Evolutionary conservation across 257 asterid species (phyloP).

Genomic region (Leptodermis oblonga): DNA sequence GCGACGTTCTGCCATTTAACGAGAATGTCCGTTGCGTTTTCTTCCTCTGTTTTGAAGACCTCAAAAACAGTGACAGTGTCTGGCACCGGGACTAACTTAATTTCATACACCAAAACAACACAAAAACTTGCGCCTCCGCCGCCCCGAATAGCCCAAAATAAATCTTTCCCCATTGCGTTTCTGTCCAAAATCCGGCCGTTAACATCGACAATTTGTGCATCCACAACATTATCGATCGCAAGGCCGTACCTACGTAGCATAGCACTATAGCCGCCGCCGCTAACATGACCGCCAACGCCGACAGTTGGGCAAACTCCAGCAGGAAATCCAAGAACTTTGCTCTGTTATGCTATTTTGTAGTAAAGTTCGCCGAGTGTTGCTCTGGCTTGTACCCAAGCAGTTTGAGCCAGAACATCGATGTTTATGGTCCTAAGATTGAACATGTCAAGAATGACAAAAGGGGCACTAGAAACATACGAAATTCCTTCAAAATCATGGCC

Average conservation of each 20-base stretch:
- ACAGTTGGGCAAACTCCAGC: conserved; percentile 43
- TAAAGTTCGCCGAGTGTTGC: conserved; percentile 39
- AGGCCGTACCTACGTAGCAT: conserved; percentile 24
- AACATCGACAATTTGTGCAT: conserved; percentile 36
- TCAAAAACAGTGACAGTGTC: conserved; percentile 2
- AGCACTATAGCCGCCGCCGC: conserved; percentile 18
- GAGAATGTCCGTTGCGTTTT: background rate
- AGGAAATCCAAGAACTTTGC: conserved; percentile 30
- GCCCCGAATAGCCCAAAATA: conserved; percentile 22
- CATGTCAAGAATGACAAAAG: conserved; percentile 34
- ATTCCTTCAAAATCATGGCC: conserved; percentile 50
- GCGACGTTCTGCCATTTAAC: conserved; percentile 16
- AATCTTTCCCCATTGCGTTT: conserved; percentile 42
- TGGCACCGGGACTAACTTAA: conserved; percentile 16
- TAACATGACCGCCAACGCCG: conserved; percentile 31
- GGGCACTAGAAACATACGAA: conserved; percentile 25
- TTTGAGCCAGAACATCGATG: conserved; percentile 11
- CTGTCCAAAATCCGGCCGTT: conserved; percentile 34
- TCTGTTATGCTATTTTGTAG: conserved; percentile 33
- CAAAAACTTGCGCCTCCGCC: conserved; percentile 25
- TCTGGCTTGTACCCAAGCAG: conserved; percentile 40
- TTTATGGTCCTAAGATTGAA: conserved; percentile 33
- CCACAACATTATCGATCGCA: conserved; percentile 34
- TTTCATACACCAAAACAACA: conserved; percentile 12
- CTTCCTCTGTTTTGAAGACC: background rate